Percentiles rank a stretch among this genome's conserved stretches.
phyloP scores from a whole-genome alignment of 2,329 filamentous ascomycete species.

The Sclerotinia sclerotiorum region DNA sequence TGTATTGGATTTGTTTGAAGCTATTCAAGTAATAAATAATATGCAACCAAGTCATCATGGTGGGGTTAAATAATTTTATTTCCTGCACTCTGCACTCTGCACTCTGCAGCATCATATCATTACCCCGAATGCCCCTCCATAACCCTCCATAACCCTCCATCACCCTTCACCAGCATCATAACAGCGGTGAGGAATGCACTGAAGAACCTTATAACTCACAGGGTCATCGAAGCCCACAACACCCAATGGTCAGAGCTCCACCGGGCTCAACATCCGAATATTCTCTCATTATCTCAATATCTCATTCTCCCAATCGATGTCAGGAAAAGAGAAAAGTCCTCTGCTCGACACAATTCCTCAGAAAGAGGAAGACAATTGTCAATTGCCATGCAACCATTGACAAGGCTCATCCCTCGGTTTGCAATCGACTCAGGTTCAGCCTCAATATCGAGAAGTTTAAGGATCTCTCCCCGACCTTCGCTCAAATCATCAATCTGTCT shows the following conservation, averaged over 20 bases:
- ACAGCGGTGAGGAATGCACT: not conserved
- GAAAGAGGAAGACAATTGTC: conserved; percentile 11
- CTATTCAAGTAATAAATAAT: not conserved
- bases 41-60: not conserved
- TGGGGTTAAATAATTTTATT: conserved; percentile 6
- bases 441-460: conserved; percentile 30
- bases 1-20: not conserved
- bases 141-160: too few species aligned
- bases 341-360: conserved; percentile 12
- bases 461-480: conserved; percentile 31
- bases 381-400: conserved; percentile 39
- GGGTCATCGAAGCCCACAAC: not conserved
- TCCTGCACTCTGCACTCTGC: not conserved
- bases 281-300: not conserved
- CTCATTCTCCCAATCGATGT: not conserved
- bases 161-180: not conserved
- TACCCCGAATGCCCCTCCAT: conserved; percentile 4
- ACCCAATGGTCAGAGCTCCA: conserved; percentile 17
- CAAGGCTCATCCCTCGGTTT: conserved; percentile 37
- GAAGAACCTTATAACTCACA: not conserved
- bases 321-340: not conserved
- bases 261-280: not conserved
- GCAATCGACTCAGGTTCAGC: conserved; percentile 34
- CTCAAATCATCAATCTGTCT: conserved; percentile 43
- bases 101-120: not conserved